phyloP scores from a whole-genome alignment of 2,329 filamentous ascomycete species.

The Sphaerulina musiva region DNA sequence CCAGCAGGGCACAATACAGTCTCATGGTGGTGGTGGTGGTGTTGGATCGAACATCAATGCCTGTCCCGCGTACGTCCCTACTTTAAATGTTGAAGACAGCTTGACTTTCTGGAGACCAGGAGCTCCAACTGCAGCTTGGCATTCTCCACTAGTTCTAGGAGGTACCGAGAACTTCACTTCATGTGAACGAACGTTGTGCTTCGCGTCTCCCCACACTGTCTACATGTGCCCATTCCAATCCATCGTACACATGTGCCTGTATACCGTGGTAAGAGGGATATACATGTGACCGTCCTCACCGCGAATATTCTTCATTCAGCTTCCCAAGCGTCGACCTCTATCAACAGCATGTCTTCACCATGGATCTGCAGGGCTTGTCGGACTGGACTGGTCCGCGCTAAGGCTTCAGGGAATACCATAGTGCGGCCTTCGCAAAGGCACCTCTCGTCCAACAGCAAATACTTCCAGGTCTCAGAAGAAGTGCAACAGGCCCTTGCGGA shows the following conservation, averaged over 20 bases:
- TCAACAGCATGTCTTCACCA: constrained; percentile 1
- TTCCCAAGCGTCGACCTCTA: background rate
- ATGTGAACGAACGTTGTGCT: background rate
- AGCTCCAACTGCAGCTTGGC: background rate
- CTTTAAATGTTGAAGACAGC: too few species aligned
- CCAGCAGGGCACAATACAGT: constrained; percentile 33
- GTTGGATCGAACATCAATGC: background rate
- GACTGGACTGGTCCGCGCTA: background rate
- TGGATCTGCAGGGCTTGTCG: constrained; percentile 21
- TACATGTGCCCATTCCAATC: background rate
- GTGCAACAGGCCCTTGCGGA: constrained; percentile 68
- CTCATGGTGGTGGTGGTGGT: constrained; percentile 25
- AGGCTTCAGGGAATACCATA: background rate
- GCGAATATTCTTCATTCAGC: background rate
- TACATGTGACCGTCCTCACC: background rate
- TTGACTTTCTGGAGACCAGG: too few species aligned
- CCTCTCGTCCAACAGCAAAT: constrained; percentile 16
- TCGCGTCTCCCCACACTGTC: background rate
- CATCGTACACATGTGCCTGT: background rate
- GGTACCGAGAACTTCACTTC: background rate
- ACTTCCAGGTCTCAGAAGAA: constrained; percentile 70
- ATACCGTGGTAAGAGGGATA: background rate
- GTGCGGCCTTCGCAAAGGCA: background rate
- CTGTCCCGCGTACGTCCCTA: too few species aligned
- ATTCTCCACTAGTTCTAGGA: background rate